A percentile compares a stretch with the other conserved stretches of the same genome.
These are phyloP conservation scores for Beauveria bassiana DNA, from an alignment of 2,329 filamentous ascomycete genomes.

Conservation along the genomic window DNA sequence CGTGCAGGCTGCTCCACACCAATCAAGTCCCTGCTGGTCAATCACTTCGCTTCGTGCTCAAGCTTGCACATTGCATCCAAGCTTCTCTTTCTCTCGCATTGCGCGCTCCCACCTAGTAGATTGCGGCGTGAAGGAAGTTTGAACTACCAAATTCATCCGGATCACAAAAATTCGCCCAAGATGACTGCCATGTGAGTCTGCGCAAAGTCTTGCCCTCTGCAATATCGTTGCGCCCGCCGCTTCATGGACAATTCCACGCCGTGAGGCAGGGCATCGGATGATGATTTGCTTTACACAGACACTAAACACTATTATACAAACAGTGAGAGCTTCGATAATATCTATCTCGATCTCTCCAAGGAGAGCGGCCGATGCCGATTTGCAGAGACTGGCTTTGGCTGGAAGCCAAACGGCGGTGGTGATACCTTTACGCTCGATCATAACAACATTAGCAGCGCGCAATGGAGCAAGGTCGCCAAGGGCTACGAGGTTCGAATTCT, in stretches of 20 bases:
- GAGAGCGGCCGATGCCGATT: conserved; percentile 90
- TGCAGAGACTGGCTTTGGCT: conserved; percentile 87
- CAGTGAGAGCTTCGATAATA: conserved; percentile 92
- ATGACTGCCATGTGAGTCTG: conserved; percentile 33
- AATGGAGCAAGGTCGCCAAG: conserved; percentile 90
- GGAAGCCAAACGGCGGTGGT: conserved; percentile 82
- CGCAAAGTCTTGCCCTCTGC: neutral
- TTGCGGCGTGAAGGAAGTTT: neutral
- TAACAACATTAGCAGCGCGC: conserved; percentile 74
- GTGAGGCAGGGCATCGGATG: neutral
- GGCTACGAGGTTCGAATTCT: conserved; percentile 92
- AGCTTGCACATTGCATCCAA: neutral
- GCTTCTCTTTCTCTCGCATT: neutral
- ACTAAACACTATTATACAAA: conserved; percentile 7
- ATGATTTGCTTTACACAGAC: neutral
- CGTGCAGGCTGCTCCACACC: conserved; percentile 1
- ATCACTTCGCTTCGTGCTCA: neutral
- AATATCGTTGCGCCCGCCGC: neutral
- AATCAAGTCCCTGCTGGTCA: neutral
- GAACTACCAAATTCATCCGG: neutral
- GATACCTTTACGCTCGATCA: conserved; percentile 92
- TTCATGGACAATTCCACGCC: neutral
- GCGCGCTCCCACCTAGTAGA: neutral
- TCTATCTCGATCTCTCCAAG: conserved; percentile 92
- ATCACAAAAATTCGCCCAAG: conserved; percentile 14